These are phyloP conservation scores for Rhizopogon vulgaris DNA, from an alignment of 768 basidiomycete genomes.

Conservation along the genomic window DNA sequence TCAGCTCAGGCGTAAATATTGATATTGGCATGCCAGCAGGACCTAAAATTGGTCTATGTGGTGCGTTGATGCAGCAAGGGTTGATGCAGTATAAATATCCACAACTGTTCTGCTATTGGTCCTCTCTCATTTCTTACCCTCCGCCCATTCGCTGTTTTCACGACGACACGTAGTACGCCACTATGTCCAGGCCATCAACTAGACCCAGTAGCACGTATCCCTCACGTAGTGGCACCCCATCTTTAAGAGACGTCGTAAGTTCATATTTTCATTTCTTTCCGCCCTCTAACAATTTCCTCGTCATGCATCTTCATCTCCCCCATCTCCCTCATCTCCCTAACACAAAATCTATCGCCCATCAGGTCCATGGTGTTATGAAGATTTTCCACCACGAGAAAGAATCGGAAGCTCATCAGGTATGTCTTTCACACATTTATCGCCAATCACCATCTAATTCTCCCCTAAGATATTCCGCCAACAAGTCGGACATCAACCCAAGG, in stretches of 20 bases:
- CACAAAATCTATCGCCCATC: slow-evolving; percentile 34
- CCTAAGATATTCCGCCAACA: slow-evolving; percentile 68
- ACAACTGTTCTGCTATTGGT: background rate
- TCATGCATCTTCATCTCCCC: slow-evolving; percentile 26
- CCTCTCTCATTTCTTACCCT: background rate
- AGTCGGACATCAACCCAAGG: slow-evolving; percentile 64
- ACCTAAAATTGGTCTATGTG: too few species aligned
- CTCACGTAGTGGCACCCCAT: slow-evolving; percentile 34
- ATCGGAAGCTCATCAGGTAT: slow-evolving; percentile 82
- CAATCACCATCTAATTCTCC: slow-evolving; percentile 6
- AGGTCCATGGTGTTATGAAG: slow-evolving; percentile 66
- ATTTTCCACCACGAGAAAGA: slow-evolving; percentile 72
- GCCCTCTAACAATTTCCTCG: background rate
- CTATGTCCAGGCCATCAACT: slow-evolving; percentile 21
- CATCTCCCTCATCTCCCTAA: slow-evolving; percentile 5
- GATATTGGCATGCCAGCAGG: too few species aligned
- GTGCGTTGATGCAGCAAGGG: too few species aligned
- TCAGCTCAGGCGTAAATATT: background rate
- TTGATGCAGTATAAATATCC: background rate
- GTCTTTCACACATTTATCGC: background rate
- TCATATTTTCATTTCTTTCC: background rate
- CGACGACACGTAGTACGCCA: background rate
- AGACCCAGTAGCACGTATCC: slow-evolving; percentile 22
- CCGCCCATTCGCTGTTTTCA: background rate
- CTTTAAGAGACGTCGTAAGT: slow-evolving; percentile 39